Evolutionary conservation across 78 protist genomes (phyloP), one percentile per base, ranked within the genome.

Genomic region (Salpingoeca rosetta): DNA sequence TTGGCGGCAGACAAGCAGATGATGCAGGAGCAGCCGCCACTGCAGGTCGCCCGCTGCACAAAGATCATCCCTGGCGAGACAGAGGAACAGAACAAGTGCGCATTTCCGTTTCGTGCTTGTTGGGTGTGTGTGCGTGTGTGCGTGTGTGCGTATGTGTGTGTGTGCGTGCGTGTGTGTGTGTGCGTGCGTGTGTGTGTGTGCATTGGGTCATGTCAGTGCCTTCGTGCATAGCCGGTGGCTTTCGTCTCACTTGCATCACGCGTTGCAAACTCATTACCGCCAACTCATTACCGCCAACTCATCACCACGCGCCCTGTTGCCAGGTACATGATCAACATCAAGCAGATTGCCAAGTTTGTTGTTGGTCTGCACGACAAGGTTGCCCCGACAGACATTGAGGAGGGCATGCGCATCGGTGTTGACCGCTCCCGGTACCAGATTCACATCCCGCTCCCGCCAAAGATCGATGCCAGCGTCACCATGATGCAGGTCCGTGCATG

Each of bases 321-420:
- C 36, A 92, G 97, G 87, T 97, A 98, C 84, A 81, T 98, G 82
- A 97, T 98, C 90, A 95, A 92, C 89, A 93, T 98, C 51, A 90
- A 91, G 84, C 98, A 97, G 88, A 86, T 93, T 44, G 99, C 99
- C 35, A 98, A 98, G 93, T 99, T 96, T 89, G 99, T 99, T 10
- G 99, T 98, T n/a, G 99, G 94, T n/a, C 92, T 97, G 22, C 95
- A 96, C 42, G 99, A 98, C 36, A 86, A 92, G 27, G 96, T 97
- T 2, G 92, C 99, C 11, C 98, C 99, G 31, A 91, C 98, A 1
- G 99, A 99, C 82, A 94, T 99, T 76, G 99, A 99, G 77, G 99
- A 99, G 91, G 99, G 98, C 87, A 98, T 98, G 99, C 95, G 99
- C 65, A 99, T 98, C 56, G 99, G 98, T 56, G 94, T 92, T 41